phyloP scores from a whole-genome alignment of 2,329 filamentous ascomycete genomes.

The Meredithiella fracta region DNA sequence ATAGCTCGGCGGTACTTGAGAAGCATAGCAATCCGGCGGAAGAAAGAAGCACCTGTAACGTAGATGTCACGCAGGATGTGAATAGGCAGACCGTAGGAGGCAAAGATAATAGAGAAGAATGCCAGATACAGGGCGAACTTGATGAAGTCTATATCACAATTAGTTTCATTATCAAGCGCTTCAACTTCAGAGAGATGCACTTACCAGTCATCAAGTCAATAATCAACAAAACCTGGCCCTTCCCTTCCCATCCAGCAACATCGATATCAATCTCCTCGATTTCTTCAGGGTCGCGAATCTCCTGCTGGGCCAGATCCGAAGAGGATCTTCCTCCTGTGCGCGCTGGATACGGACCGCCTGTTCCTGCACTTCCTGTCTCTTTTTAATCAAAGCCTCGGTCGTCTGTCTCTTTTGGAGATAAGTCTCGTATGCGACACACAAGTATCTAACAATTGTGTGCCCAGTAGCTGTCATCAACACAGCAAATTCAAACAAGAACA shows the following conservation, averaged over 20 bases:
- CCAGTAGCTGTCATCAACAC: constrained; percentile 65
- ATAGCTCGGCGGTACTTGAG: constrained; percentile 82
- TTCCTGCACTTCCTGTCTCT: constrained; percentile 50
- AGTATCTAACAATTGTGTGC: constrained; percentile 65
- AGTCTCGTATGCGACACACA: constrained; percentile 61
- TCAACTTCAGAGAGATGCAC: constrained; percentile 17
- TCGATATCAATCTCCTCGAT: constrained; percentile 90
- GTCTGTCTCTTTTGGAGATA: constrained; percentile 62
- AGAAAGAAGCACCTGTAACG: constrained; percentile 80
- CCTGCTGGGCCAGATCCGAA: constrained; percentile 22
- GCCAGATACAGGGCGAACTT: constrained; percentile 78
- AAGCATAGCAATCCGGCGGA: constrained; percentile 76
- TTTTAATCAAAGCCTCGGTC: constrained; percentile 46
- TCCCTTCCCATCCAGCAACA: constrained; percentile 89
- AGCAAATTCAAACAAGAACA: constrained; percentile 97
- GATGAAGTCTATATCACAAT: constrained; percentile 50
- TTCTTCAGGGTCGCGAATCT: constrained; percentile 49
- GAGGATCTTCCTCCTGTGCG: constrained; percentile 31
- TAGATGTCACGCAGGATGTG: constrained; percentile 95
- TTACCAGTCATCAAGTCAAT: constrained; percentile 69
- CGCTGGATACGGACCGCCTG: constrained; percentile 36
- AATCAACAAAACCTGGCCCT: constrained; percentile 81
- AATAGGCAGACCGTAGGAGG: constrained; percentile 88
- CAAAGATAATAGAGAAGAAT: constrained; percentile 86
- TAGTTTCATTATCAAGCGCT: background rate